Evolutionary conservation across 768 basidiomycete species (phyloP), one percentile per base, ranked within the genome.

Genomic region (Russula foetens): DNA sequence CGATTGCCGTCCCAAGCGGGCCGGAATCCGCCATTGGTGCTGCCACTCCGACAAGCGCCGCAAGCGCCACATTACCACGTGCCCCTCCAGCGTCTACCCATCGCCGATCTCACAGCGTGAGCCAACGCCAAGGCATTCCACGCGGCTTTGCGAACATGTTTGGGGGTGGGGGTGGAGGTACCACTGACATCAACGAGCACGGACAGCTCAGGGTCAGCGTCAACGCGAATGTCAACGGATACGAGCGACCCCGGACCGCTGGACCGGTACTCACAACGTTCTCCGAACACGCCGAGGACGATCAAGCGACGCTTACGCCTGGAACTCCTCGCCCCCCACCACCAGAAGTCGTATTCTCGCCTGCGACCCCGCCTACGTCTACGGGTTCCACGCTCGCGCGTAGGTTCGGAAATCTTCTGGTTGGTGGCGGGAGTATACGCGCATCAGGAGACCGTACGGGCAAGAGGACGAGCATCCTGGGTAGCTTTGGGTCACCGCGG

Each of bases 11-110:
- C 24, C 29, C 48, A 31, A 17, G 21, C 63, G 35, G 51, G 55
- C 23, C 47, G 47, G 41, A 54, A 21, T 38, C 19, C 2, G 56
- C 9, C 48, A 8, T 8, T 11, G 19, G 15, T 11, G 26, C 17
- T 15, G 9, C 43, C 7, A 11, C 56, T 17, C 67, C 74, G 1
- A 48, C 61, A 1, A 58, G 63, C 9, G 69, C 74, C 0, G 68
- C 73, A 0, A 74, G 72, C 5, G 68, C 71, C 23, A 53, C 74
- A 3, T 53, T 82, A 57, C 88, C 87, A 0, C 79, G 87, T 38
- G 83, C 87, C 1, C 90, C 91, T 2, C 83, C 87, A 8, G 86
- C 85, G 4, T 85, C 85, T 31, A 88, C 86, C 6, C 92, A 94
- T 72, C 79, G 86, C 54, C 77, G 90, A 56, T 92, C 88, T 62